Evolutionary conservation across 371 early-diverging fungal species (phyloP), one percentile per base, ranked within the genome.

Genomic region (Dichotomocladium elegans): DNA sequence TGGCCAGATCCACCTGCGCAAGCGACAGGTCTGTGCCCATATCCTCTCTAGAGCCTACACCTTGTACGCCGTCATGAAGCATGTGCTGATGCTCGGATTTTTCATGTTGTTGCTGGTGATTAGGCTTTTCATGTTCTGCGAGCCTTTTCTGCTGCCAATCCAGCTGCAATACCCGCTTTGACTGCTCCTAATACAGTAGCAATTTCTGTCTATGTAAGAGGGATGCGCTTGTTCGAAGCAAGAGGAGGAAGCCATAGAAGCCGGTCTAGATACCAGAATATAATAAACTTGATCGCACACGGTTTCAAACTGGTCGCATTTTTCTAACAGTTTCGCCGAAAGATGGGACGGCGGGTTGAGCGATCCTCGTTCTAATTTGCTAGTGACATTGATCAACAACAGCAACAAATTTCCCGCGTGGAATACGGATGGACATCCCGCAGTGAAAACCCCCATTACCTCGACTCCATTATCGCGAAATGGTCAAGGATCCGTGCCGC

Each of bases 271-370:
- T 68, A 70, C 74, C 41, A 76, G 52, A 7, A 54, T 66, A 49
- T 61, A 72, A 40, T 72, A 68, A 10, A 72, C 64, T 27, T 76
- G 77, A 63, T 76, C 71, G 57, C 77, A 76, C 17, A 72, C 66
- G 0, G 66, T 64, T 51, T 72, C 77, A 49, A 76, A 70, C 47
- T 70, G 62, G 53, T 72, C 70, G 46, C 73, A 72, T 35, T 70
- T 70, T 21, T 70, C 67, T 12, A 64, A 26, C 9, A 76, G 40
- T 14, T 53, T 53, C 26, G 70, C 64, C 21, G 57, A 54, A 27
- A 68, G 41, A 11, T 63, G 41, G 26, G 34, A 55, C 22, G 66
- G 62, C 15, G 68, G 60, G 45, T 55, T 48, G 14, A 55, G 47
- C 24, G 58, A 51, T 0, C 52, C 58, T 14, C 48, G 22, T 14